Base-by-base conservation (phyloP, 768 basidiomycete genomes). In the Gautieria morchelliformis region DNA sequence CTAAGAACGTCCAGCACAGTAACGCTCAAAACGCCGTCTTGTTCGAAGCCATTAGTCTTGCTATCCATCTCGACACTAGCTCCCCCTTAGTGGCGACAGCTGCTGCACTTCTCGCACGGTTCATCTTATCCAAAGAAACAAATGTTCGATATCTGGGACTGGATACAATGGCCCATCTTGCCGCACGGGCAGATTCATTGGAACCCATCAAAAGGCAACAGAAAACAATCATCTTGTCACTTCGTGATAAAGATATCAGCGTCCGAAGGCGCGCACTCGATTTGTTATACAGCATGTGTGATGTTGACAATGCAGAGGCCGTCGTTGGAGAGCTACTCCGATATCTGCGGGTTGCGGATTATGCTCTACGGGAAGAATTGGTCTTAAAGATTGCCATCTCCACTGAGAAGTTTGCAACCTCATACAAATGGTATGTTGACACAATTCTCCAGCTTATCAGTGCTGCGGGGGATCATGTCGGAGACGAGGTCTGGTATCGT, bases 401-500 rank as follows among this genome's bases (percentile, higher is more conserved):
- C 59, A 98, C 96, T n/a, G 96, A 99, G 69, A 92, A 96, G 73
- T 97, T 97, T 66, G 96, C 96, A 22, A 88, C 82, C 56, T 96
- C 91, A 55, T 96, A 95, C 71, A 93, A 94, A 72, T 95, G 94
- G 94, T 98, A 99, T 75, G 91, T 99, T 57, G 95, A 99, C 70
- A 99, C 93, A 62, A 91, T 98, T 66, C 73, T 99, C 63, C 87
- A 93, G 66, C 82, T 99, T 57, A 95, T 99, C 68, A 91, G 89
- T 67, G 86, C 93, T 41, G 96, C 96, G 11, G 96, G 96, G 54
- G 96, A 99, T 66, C 93, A 99, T 67, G 95, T 99, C 53, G 96
- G 96, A 47, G 95, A 98, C 62, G 96, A 98, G 74, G 96, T 99
- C 35, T 99, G 96, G 96, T 98, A 96, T 70, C 89, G 96, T 53